Conservation (phyloP, 2,329 filamentous ascomycete genomes). For the Sporothrix variecibatus region DNA sequence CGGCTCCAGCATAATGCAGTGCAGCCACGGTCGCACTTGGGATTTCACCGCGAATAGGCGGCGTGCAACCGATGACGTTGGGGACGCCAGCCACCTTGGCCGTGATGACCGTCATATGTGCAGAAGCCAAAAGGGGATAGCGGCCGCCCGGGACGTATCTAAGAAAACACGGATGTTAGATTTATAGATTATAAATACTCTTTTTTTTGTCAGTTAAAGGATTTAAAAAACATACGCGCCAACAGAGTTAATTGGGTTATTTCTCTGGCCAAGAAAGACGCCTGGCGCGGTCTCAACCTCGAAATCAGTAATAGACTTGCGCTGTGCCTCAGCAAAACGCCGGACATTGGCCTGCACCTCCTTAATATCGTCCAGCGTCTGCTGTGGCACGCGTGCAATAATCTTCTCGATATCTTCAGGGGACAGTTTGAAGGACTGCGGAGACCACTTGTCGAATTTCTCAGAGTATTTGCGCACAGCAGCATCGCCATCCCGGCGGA, state of each 20-base stretch:
- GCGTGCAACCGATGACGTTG: constrained; percentile 53
- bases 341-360: constrained; percentile 53
- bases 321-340: constrained; percentile 51
- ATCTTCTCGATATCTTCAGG: constrained; percentile 46
- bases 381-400: constrained; percentile 46
- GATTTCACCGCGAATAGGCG: constrained; percentile 51
- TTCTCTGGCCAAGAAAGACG: constrained; percentile 53
- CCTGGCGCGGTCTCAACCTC: constrained; percentile 54
- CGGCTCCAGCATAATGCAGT: constrained; percentile 52
- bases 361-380: constrained; percentile 45
- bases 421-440: constrained; percentile 51
- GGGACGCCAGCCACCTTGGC: constrained; percentile 55
- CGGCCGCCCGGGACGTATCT: constrained; percentile 47
- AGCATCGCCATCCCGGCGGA: constrained; percentile 49
- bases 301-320: constrained; percentile 48
- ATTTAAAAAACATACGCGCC: constrained; percentile 43
- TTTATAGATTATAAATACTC: too few species aligned
- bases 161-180: background rate
- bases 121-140: constrained; percentile 55
- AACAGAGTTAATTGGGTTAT: constrained; percentile 49
- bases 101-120: constrained; percentile 58
- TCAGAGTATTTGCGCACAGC: constrained; percentile 53
- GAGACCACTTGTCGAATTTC: constrained; percentile 57
- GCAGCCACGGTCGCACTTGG: constrained; percentile 53
- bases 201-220: too few species aligned